Conservation (phyloP, 2,329 filamentous ascomycete species). For the Chaetomium globosum region DNA sequence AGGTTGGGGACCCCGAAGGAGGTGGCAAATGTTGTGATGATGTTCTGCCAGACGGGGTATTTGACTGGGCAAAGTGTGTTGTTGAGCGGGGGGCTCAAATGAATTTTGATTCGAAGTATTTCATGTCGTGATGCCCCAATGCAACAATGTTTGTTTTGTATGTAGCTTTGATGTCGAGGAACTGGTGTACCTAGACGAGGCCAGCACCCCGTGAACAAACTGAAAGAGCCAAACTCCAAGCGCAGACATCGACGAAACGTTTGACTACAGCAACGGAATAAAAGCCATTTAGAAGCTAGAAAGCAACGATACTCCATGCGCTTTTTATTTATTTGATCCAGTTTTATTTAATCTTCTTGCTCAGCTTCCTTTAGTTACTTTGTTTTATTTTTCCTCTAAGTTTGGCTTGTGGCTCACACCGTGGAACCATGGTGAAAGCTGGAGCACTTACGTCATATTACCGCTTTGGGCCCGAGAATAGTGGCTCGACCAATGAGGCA, state of each 20-base stretch:
- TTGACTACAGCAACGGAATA: too few relatives aligned
- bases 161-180: neutral
- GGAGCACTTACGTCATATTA: neutral
- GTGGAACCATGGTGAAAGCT: neutral
- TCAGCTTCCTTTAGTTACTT: too few relatives aligned
- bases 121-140: neutral
- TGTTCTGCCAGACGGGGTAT: conserved; percentile 27
- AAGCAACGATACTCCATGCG: too few relatives aligned
- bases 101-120: neutral
- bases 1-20: conserved; percentile 61
- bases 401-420: too few relatives aligned
- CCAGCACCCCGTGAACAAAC: too few relatives aligned
- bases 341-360: too few relatives aligned
- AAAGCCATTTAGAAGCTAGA: too few relatives aligned
- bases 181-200: neutral
- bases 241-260: too few relatives aligned
- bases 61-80: conserved; percentile 25
- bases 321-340: too few relatives aligned
- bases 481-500: neutral
- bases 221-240: too few relatives aligned
- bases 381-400: too few relatives aligned
- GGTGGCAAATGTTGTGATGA: conserved; percentile 59
- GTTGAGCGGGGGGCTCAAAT: conserved; percentile 25
- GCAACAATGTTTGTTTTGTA: neutral
- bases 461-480: neutral